Conservation (phyloP, 768 basidiomycete genomes). For the Sarcodon aspratus region DNA sequence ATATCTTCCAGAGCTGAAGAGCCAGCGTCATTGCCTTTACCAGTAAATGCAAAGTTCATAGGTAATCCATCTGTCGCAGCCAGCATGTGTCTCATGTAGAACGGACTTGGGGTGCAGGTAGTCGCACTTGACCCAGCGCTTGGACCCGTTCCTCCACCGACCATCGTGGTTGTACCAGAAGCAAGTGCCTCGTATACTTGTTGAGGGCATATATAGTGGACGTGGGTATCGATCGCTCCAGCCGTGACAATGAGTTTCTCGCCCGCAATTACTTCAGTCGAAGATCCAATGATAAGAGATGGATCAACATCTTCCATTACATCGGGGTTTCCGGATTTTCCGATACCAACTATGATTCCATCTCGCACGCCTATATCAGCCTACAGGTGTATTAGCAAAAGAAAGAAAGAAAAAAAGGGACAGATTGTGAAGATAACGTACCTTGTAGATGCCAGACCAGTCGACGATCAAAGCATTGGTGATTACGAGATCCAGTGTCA, state of each 20-base stretch:
- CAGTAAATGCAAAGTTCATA: conserved; percentile 92
- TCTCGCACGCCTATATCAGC: conserved; percentile 90
- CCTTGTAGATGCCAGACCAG: conserved; percentile 94
- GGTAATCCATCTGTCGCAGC: conserved; percentile 82
- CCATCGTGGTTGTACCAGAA: conserved; percentile 82
- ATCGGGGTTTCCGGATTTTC: conserved; percentile 97
- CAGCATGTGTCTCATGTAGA: conserved; percentile 87
- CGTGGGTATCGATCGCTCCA: conserved; percentile 84
- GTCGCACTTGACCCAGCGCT: conserved; percentile 85
- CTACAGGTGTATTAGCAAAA: conserved; percentile 24
- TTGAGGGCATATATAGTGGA: conserved; percentile 95
- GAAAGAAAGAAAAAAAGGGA: not conserved
- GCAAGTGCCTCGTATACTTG: conserved; percentile 80
- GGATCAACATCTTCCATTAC: conserved; percentile 73
- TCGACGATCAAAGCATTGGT: conserved; percentile 93
- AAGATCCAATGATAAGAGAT: conserved; percentile 72
- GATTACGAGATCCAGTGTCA: conserved; percentile 84
- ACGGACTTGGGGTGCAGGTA: conserved; percentile 86
- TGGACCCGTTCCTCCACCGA: conserved; percentile 95
- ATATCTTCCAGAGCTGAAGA: conserved; percentile 66
- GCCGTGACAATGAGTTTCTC: conserved; percentile 92
- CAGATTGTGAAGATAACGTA: conserved; percentile 11
- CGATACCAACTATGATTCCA: conserved; percentile 76
- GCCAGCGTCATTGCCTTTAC: conserved; percentile 91
- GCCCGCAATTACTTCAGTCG: conserved; percentile 92